Percentiles rank a stretch among this genome's conserved stretches.
Evolutionary conservation across 352 stramenopile species (phyloP).

Genomic region (Phytopythium boreale): DNA sequence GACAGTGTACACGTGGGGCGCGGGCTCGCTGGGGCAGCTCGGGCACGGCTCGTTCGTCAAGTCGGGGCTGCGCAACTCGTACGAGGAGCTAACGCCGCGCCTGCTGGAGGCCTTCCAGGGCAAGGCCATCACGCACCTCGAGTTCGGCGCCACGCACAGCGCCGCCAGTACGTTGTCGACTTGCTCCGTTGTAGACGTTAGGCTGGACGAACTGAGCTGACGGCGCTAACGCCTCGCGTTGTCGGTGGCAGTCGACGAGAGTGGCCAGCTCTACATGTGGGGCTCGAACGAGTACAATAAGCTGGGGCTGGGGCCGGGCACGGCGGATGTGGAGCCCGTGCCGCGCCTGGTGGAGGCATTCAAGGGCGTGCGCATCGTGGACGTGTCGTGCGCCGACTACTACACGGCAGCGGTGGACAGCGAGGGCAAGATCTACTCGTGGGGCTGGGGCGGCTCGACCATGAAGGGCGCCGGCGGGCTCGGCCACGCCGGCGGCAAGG

Average conservation of each 20-base stretch:
- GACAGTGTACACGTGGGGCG: slow-evolving; percentile 83
- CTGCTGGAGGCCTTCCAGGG: slow-evolving; percentile 68
- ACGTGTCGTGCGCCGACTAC: slow-evolving; percentile 84
- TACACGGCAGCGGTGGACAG: slow-evolving; percentile 85
- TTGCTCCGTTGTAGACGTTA: too few relatives aligned
- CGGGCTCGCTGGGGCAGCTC: slow-evolving; percentile 80
- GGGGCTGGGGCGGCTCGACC: slow-evolving; percentile 85
- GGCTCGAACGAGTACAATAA: slow-evolving; percentile 91
- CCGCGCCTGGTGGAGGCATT: slow-evolving; percentile 68
- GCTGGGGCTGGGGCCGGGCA: slow-evolving; percentile 48
- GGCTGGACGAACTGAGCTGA: neutral
- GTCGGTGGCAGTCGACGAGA: slow-evolving; percentile 49
- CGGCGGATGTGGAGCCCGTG: slow-evolving; percentile 46
- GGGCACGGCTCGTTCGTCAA: slow-evolving; percentile 79
- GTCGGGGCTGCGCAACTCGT: slow-evolving; percentile 80
- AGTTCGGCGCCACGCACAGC: slow-evolving; percentile 77
- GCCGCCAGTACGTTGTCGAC: slow-evolving; percentile 75
- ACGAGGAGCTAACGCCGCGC: slow-evolving; percentile 78
- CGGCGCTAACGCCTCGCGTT: too few relatives aligned
- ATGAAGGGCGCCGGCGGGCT: slow-evolving; percentile 78
- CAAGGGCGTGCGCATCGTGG: slow-evolving; percentile 68
- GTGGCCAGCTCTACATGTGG: slow-evolving; percentile 73
- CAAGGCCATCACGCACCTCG: slow-evolving; percentile 58
- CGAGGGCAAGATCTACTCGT: slow-evolving; percentile 89
- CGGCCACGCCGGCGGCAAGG: slow-evolving; percentile 68